phyloP scores from a whole-genome alignment of 306 rosid species.

The Lathyrus oleraceus region DNA sequence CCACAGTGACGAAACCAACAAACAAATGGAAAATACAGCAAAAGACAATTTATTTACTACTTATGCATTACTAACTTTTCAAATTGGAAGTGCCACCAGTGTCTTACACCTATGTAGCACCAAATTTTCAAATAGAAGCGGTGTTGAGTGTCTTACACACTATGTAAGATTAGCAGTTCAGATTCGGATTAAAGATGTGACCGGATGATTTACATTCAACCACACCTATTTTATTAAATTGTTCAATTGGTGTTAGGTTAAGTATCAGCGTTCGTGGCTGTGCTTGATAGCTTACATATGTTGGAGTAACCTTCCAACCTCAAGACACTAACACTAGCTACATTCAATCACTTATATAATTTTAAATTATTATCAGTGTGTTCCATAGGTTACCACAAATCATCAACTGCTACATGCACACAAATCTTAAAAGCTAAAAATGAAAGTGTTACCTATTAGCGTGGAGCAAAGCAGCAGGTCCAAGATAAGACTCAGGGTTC shows the following conservation, averaged over 20 bases:
- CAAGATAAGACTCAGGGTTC: conserved; percentile 95
- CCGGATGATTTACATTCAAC: not conserved
- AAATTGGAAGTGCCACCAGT: no score
- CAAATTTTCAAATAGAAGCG: not conserved
- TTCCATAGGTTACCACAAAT: not conserved
- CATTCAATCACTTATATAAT: not conserved
- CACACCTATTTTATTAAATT: not conserved
- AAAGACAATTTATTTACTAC: not conserved
- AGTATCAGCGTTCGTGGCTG: no score
- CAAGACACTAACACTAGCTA: not conserved
- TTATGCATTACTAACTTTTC: not conserved
- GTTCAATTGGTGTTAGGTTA: no score
- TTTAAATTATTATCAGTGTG: not conserved
- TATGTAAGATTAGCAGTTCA: not conserved
- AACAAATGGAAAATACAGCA: not conserved
- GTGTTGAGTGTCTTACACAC: not conserved
- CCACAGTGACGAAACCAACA: not conserved
- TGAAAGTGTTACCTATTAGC: conserved; percentile 71
- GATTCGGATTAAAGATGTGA: not conserved
- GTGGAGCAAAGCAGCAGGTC: conserved; percentile 95
- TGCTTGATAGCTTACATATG: not conserved
- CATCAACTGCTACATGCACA: not conserved
- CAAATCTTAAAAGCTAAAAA: not conserved
- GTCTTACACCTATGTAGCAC: not conserved
- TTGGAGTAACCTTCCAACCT: not conserved